phyloP scores from a whole-genome alignment of 208 protist genomes.

The Leishmania lainsoni region DNA sequence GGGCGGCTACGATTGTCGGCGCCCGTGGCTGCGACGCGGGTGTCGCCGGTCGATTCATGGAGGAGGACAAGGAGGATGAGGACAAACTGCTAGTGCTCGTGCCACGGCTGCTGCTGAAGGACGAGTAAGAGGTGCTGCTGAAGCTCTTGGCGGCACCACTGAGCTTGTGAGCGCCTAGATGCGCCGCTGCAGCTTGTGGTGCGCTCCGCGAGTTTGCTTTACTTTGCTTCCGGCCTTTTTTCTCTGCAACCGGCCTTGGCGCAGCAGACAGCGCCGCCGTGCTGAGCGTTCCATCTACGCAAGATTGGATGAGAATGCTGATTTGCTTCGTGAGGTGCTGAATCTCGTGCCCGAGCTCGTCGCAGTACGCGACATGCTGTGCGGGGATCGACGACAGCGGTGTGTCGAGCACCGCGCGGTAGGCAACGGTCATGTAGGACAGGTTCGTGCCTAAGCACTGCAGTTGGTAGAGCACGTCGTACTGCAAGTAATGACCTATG shows the following conservation, averaged over 20 bases:
- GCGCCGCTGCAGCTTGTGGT: background rate
- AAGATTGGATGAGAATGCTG: constrained; percentile 84
- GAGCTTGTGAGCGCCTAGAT: background rate
- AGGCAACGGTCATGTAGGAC: constrained; percentile 60
- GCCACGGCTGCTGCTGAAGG: constrained; percentile 16
- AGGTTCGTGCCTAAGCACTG: constrained; percentile 78
- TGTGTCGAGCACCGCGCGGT: constrained; percentile 58
- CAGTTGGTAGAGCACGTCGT: constrained; percentile 87
- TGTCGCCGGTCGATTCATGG: constrained; percentile 7
- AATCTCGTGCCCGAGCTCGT: constrained; percentile 49
- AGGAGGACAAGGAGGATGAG: constrained; percentile 5
- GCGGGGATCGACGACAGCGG: constrained; percentile 50
- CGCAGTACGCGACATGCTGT: constrained; percentile 71
- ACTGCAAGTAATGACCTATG: constrained; percentile 69
- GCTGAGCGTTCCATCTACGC: constrained; percentile 60
- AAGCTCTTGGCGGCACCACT: constrained; percentile 2
- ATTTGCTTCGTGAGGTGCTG: constrained; percentile 64
- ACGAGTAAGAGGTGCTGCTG: constrained; percentile 25
- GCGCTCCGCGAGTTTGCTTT: background rate
- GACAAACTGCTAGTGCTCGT: constrained; percentile 31
- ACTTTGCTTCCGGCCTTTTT: background rate
- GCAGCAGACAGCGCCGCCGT: constrained; percentile 10
- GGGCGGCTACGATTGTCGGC: background rate
- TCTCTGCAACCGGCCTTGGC: background rate
- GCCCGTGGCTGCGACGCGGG: background rate